Percentiles rank a stretch among this genome's conserved stretches.
Evolutionary conservation across 2,329 filamentous ascomycete genomes (phyloP).

Genomic region (Chrysosphaeria jannelii): DNA sequence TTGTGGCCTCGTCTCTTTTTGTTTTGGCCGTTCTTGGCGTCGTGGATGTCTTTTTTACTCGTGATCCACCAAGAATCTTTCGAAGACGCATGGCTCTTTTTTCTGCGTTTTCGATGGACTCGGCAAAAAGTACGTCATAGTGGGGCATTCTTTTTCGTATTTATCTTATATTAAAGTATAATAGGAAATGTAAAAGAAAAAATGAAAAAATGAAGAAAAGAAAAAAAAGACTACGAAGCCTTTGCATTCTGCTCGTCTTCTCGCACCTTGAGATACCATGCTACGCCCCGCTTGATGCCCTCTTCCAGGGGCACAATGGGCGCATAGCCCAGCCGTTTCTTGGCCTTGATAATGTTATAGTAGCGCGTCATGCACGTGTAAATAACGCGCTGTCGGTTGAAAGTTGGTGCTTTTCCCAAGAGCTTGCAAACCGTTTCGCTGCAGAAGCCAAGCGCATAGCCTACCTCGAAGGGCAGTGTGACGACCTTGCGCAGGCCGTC

Average conservation of each 20-base stretch:
- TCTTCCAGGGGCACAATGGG: slow-evolving; percentile 37
- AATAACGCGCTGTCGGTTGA: slow-evolving; percentile 27
- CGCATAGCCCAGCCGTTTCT: slow-evolving; percentile 34
- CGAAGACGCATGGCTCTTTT: slow-evolving; percentile 6
- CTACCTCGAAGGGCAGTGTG: slow-evolving; percentile 20
- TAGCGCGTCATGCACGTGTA: slow-evolving; percentile 51
- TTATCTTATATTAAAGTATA: slow-evolving; percentile 1
- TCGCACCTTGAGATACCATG: slow-evolving; percentile 22
- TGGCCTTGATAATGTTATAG: slow-evolving; percentile 50
- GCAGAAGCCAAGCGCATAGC: slow-evolving; percentile 18
- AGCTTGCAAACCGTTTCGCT: slow-evolving; percentile 21
- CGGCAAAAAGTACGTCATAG: slow-evolving; percentile 1
- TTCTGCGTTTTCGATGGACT: too few relatives aligned
- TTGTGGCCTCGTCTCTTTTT: too few relatives aligned
- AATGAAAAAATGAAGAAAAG: slow-evolving; percentile 1
- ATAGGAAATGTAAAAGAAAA: too few relatives aligned
- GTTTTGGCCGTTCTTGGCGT: neutral
- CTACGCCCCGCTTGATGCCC: slow-evolving; percentile 23
- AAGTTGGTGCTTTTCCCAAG: slow-evolving; percentile 21
- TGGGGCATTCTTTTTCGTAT: too few relatives aligned
- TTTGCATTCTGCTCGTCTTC: slow-evolving; percentile 2
- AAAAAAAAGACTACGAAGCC: neutral
- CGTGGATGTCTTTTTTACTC: slow-evolving; percentile 4
- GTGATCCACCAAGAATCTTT: slow-evolving; percentile 5
- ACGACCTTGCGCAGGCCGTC: slow-evolving; percentile 23